A percentile compares a stretch with the other conserved stretches of the same genome.
phyloP scores from a whole-genome alignment of 148 eudicot species.

The Camellia granthamiana region DNA sequence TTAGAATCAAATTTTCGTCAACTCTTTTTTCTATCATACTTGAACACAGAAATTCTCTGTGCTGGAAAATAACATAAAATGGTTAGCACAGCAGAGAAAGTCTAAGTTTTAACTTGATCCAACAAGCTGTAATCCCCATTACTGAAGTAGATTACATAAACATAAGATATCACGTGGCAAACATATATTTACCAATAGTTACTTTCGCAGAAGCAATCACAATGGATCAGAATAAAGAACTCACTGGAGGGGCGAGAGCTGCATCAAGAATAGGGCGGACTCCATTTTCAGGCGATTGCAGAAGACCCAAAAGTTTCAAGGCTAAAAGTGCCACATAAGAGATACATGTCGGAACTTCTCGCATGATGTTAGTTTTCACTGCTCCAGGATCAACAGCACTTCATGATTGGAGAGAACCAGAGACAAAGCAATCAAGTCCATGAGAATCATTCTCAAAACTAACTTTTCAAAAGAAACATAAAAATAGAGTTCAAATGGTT shows the following conservation, averaged over 20 bases:
- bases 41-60: not conserved
- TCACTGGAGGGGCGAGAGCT: conserved; percentile 83
- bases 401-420: conserved; percentile 14
- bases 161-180: not conserved
- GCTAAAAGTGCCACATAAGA: conserved; percentile 44
- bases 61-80: not conserved
- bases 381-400: conserved; percentile 93
- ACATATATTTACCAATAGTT: not conserved
- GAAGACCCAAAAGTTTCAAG: conserved; percentile 57
- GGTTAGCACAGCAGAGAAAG: not conserved
- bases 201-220: not conserved
- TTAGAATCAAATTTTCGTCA: no score
- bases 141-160: not conserved
- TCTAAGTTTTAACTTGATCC: not conserved
- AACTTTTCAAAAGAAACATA: not conserved
- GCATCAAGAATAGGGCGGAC: conserved; percentile 70
- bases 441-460: not conserved
- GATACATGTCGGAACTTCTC: conserved; percentile 63
- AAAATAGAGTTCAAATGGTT: not conserved
- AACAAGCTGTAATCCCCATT: not conserved
- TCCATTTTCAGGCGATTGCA: conserved; percentile 67
- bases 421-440: not conserved
- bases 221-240: conserved; percentile 21
- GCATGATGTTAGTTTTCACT: conserved; percentile 82
- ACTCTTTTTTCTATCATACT: not conserved